Evolutionary conservation across 176 grass and related monocot species (phyloP).

Genomic region (Juncus effusus): DNA sequence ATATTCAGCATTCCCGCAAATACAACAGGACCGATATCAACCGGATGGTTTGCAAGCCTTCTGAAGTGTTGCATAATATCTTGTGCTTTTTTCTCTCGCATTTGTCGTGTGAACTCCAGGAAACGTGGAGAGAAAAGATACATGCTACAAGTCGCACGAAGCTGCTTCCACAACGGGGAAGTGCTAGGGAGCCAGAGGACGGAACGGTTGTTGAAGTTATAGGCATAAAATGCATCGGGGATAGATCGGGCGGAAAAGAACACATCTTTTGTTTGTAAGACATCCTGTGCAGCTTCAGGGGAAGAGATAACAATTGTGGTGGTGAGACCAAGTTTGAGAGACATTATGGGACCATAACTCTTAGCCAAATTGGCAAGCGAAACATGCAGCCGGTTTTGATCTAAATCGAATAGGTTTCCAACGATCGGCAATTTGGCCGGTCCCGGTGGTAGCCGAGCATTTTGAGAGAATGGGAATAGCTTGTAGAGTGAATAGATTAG

Average conservation of each 20-base stretch:
- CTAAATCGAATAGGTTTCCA: conserved; percentile 40
- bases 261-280: conserved; percentile 24
- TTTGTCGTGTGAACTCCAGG: conserved; percentile 25
- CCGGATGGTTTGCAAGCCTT: conserved; percentile 2
- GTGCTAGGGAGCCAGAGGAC: too few species aligned
- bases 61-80: conserved; percentile 32
- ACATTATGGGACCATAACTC: conserved; percentile 49
- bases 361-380: conserved; percentile 38
- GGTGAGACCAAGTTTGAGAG: conserved; percentile 36
- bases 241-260: too few species aligned
- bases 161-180: conserved; percentile 35
- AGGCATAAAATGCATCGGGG: conserved; percentile 31
- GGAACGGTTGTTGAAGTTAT: conserved; percentile 15
- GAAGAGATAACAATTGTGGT: conserved; percentile 38
- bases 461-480: too few species aligned
- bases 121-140: conserved; percentile 46
- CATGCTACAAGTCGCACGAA: conserved; percentile 40
- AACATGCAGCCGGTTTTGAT: conserved; percentile 37
- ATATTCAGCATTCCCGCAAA: conserved; percentile 24
- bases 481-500: too few species aligned
- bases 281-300: conserved; percentile 37
- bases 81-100: conserved; percentile 7
- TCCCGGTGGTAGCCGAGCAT: conserved; percentile 31
- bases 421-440: conserved; percentile 33
- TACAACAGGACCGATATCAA: conserved; percentile 31